phyloP scores from a whole-genome alignment of 1,139 yeast species.

The Pichia cactophila region DNA sequence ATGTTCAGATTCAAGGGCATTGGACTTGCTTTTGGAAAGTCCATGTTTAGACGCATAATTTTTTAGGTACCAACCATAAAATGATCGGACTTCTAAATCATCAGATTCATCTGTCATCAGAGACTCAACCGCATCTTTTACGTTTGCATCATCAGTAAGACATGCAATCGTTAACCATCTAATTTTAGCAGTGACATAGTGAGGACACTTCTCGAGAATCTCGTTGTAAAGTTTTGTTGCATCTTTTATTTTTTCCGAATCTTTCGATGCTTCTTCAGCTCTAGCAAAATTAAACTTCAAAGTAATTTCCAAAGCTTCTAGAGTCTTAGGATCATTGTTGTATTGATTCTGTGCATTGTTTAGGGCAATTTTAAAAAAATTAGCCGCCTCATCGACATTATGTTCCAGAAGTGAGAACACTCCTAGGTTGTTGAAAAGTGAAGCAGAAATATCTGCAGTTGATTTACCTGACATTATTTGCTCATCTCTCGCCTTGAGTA shows the following conservation, averaged over 20 bases:
- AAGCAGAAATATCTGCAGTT: conserved; percentile 49
- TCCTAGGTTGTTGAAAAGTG: conserved; percentile 76
- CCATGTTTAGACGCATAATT: conserved; percentile 43
- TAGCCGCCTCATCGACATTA: conserved; percentile 26
- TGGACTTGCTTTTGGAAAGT: conserved; percentile 29
- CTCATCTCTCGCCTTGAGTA: conserved; percentile 51
- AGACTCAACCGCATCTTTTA: conserved; percentile 46
- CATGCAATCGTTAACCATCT: conserved; percentile 49
- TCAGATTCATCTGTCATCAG: conserved; percentile 49
- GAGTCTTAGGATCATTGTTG: conserved; percentile 21
- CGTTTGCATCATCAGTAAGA: conserved; percentile 29
- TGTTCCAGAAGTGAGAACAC: conserved; percentile 64
- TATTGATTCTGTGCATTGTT: conserved; percentile 20
- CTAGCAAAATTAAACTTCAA: conserved; percentile 59
- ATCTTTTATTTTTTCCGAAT: conserved; percentile 30
- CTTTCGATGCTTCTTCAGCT: conserved; percentile 40
- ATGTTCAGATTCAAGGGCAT: conserved; percentile 66
- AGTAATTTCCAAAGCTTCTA: conserved; percentile 36
- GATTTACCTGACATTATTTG: conserved; percentile 31
- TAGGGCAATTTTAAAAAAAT: conserved; percentile 23
- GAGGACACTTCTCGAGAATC: conserved; percentile 54
- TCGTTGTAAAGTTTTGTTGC: conserved; percentile 49
- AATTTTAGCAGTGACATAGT: conserved; percentile 69
- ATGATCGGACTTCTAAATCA: conserved; percentile 78
- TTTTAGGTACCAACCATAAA: conserved; percentile 83